Conservation (phyloP, 345 rosid genomes). For the Carallia brachiata region DNA sequence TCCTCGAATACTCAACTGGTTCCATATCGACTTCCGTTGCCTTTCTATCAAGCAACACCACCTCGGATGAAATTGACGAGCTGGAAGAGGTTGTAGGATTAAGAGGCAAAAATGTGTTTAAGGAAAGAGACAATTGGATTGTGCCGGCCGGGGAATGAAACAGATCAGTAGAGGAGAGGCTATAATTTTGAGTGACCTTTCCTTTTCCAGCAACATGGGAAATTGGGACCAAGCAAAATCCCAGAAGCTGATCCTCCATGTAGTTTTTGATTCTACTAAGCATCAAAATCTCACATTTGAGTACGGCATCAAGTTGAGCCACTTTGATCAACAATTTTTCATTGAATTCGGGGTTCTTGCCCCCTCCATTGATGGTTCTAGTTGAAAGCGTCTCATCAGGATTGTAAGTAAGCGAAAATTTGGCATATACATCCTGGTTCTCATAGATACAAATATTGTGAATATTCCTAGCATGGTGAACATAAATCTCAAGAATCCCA, state of each 20-base stretch:
- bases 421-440: slow-evolving; percentile 93
- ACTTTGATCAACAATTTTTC: slow-evolving; percentile 55
- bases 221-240: slow-evolving; percentile 73
- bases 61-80: slow-evolving; percentile 83
- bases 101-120: slow-evolving; percentile 38
- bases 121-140: slow-evolving; percentile 58
- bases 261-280: slow-evolving; percentile 74
- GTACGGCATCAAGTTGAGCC: slow-evolving; percentile 60
- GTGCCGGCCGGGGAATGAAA: slow-evolving; percentile 96
- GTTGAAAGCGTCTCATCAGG: slow-evolving; percentile 88
- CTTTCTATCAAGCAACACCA: slow-evolving; percentile 69
- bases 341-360: slow-evolving; percentile 87
- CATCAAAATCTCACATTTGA: slow-evolving; percentile 99
- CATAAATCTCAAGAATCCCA: slow-evolving; percentile 65
- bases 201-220: slow-evolving; percentile 70
- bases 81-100: slow-evolving; percentile 20
- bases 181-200: slow-evolving; percentile 60
- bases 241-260: slow-evolving; percentile 96
- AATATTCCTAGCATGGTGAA: slow-evolving; percentile 90
- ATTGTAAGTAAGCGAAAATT: slow-evolving; percentile 84
- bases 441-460: slow-evolving; percentile 97
- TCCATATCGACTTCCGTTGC: slow-evolving; percentile 41
- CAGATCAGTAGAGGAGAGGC: slow-evolving; percentile 90
- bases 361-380: slow-evolving; percentile 70
- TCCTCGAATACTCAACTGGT: slow-evolving; percentile 75